These are phyloP conservation scores for Ascomycota sp. DNA, from an alignment of 2,329 filamentous ascomycete species.

Conservation along the genomic window DNA sequence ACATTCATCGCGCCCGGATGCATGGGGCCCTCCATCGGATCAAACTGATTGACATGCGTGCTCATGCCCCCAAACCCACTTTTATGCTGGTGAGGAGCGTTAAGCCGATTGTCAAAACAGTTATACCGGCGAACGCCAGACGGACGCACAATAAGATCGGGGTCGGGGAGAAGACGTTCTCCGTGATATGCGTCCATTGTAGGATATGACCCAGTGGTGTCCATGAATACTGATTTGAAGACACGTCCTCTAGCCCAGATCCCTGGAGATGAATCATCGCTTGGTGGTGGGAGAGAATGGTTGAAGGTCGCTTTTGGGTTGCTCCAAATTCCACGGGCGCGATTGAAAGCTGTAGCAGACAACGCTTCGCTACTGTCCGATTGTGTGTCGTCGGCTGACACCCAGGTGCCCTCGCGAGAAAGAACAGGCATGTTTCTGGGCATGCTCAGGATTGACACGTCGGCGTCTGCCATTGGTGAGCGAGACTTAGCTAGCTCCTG, in stretches of 20 bases:
- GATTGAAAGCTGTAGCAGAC: conserved; percentile 29
- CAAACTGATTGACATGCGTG: conserved; percentile 13
- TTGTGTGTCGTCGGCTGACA: conserved; percentile 29
- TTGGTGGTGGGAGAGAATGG: conserved; percentile 14
- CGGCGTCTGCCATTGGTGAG: conserved; percentile 31
- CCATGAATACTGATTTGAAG: conserved; percentile 18
- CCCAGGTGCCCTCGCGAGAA: conserved; percentile 28
- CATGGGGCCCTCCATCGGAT: conserved; percentile 15
- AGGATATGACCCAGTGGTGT: conserved; percentile 15
- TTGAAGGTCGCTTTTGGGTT: conserved; percentile 22
- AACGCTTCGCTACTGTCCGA: conserved; percentile 36
- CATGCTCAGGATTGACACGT: conserved; percentile 6
- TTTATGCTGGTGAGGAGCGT: conserved; percentile 12
- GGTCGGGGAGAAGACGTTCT: conserved; percentile 27
- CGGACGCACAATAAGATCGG: conserved; percentile 24
- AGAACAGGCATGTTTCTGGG: conserved; percentile 5
- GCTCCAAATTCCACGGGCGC: conserved; percentile 35
- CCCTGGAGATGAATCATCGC: conserved; percentile 14
- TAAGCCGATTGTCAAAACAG: conserved; percentile 25
- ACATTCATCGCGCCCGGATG: conserved; percentile 12
- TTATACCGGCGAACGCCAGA: conserved; percentile 21
- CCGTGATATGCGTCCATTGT: conserved; percentile 20
- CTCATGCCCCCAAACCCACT: conserved; percentile 13
- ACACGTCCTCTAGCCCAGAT: conserved; percentile 25
- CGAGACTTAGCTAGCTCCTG: conserved; percentile 48